phyloP scores from a whole-genome alignment of 2,329 filamentous ascomycete species.

The Trichoderma aggressivum region DNA sequence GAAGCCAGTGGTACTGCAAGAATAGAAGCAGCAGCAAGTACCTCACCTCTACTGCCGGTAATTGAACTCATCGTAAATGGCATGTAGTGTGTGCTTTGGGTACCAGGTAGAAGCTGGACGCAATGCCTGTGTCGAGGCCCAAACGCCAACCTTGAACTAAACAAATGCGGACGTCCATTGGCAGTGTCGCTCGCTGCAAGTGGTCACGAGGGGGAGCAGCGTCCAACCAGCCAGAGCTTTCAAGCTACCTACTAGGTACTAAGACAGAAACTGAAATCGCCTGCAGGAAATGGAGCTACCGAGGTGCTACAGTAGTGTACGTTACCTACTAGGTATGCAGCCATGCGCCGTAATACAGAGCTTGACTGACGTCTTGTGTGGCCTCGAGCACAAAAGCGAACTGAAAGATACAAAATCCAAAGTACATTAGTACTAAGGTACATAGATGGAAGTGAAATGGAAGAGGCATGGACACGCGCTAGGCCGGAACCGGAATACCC shows the following conservation, averaged over 20 bases:
- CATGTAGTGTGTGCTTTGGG: not conserved
- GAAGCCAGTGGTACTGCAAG: not conserved
- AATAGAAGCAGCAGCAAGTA: not conserved
- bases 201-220: not conserved
- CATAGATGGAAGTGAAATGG: not conserved
- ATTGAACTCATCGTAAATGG: not conserved
- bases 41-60: too few species aligned
- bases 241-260: not conserved
- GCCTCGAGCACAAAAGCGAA: not conserved
- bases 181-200: not conserved
- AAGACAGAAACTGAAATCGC: not conserved
- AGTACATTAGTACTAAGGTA: too few species aligned
- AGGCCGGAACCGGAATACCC: not conserved
- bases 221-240: not conserved
- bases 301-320: not conserved
- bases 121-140: not conserved
- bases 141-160: conserved; percentile 3
- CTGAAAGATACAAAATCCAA: not conserved
- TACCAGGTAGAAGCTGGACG: not conserved
- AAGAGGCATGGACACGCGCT: not conserved
- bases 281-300: not conserved
- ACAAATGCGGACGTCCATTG: not conserved
- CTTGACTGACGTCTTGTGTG: not conserved
- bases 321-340: not conserved
- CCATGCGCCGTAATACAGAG: not conserved